Base-by-base conservation (phyloP, 176 grass and related monocot genomes). In the Lolium perenne region DNA sequence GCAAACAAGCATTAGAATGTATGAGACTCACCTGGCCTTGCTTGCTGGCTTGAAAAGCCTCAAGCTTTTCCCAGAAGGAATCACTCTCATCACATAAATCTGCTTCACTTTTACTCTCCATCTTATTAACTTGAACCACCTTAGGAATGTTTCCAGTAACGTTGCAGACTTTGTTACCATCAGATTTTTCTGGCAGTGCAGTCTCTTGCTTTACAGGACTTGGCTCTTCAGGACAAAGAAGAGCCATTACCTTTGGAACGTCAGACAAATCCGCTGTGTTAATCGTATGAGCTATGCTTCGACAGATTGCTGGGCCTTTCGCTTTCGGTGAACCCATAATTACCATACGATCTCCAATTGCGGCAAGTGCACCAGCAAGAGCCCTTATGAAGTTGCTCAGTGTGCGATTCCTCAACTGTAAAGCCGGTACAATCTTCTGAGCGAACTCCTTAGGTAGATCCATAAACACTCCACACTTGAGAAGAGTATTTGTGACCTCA, bases 361-460 rank as follows among this genome's bases (percentile, higher is more conserved):
- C 76, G 20, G 38, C 66, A 45, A 98, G 87, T 78, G 89, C 91
- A 84, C 95, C 89, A 69, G 77, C 77, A 83, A 98, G 91, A 58
- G 23, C 20, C 22, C n/a, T 65, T 26, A 10, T 38, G 83, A 86
- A 88, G 10, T 79, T 48, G 72, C 4, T 10, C 16, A 1, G 8
- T 78, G 53, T 20, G 25, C 2, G 14, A 6, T 3, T 7, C 61
- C 16, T 66, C 48, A n/a, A 67, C 14, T 3, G 0, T 64, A 76
- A 29, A 48, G 46, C 17, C 57, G 26, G 9, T 17, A 18, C 7
- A 16, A 98, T 74, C 87, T 71, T 93, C 15, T 66, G 15, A n/a
- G 76, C 87, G 61, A 95, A 98, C 47, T 82, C 45, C 0, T 0
- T 0, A 80, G 91, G 95, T 71, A 98, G 86, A 92, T 87, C 76